phyloP scores from a whole-genome alignment of 306 rosid species.

The Trichosanthes cucumerina region DNA sequence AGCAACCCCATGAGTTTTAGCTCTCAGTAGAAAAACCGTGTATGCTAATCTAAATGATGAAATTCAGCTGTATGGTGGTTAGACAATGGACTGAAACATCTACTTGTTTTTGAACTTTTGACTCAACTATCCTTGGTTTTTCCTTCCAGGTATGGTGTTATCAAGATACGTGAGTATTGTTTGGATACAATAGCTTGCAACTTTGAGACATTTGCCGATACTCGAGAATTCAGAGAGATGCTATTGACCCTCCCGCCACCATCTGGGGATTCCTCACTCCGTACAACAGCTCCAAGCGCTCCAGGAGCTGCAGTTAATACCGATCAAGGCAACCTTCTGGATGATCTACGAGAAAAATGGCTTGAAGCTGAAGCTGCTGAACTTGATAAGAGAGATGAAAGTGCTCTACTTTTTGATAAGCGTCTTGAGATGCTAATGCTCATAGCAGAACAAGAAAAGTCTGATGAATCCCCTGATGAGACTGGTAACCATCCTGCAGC shows the following conservation, averaged over 20 bases:
- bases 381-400: conserved; percentile 89
- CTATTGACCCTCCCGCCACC: conserved; percentile 85
- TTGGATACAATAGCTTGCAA: conserved; percentile 73
- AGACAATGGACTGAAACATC: not conserved
- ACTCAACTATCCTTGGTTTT: not conserved
- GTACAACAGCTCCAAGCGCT: conserved; percentile 83
- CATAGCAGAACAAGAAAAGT: conserved; percentile 75
- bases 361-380: conserved; percentile 96
- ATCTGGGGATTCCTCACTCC: conserved; percentile 83
- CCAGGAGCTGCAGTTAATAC: conserved; percentile 69
- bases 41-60: not conserved
- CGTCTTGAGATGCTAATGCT: conserved; percentile 85
- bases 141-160: conserved; percentile 60
- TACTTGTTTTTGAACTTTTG: not conserved
- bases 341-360: conserved; percentile 93
- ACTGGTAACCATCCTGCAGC: conserved; percentile 10
- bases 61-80: not conserved
- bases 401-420: conserved; percentile 79
- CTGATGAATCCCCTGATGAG: conserved; percentile 20
- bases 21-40: not conserved
- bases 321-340: conserved; percentile 77
- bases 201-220: conserved; percentile 81
- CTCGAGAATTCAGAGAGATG: conserved; percentile 65
- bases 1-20: not conserved
- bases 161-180: conserved; percentile 81